Evolutionary conservation across 805 yeast species (phyloP).

Genomic region (Cyberlindnera suaveolens): DNA sequence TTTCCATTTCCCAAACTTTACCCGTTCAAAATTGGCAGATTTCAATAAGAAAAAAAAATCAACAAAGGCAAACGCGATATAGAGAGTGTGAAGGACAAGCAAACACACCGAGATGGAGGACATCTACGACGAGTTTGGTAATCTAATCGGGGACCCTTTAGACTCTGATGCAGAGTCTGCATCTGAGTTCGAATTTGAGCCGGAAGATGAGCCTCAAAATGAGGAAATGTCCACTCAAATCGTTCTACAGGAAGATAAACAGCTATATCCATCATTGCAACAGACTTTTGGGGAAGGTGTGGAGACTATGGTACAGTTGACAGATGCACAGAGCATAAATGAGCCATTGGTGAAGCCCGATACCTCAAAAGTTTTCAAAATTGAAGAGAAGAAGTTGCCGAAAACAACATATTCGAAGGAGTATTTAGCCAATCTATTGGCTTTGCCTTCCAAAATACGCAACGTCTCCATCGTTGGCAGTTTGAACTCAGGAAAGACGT

Average conservation of each 20-base stretch:
- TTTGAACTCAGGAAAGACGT: slow-evolving; percentile 81
- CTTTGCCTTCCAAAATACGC: slow-evolving; percentile 58
- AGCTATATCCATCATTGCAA: slow-evolving; percentile 34
- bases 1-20: too few relatives aligned
- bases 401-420: slow-evolving; percentile 52
- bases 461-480: slow-evolving; percentile 79
- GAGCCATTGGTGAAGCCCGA: slow-evolving; percentile 64
- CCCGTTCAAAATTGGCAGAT: too few relatives aligned
- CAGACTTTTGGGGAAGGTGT: slow-evolving; percentile 57
- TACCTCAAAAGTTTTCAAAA: slow-evolving; percentile 32
- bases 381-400: slow-evolving; percentile 54
- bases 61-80: too few relatives aligned
- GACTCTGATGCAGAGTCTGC: slow-evolving; percentile 41
- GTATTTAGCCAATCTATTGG: slow-evolving; percentile 46
- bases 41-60: too few relatives aligned
- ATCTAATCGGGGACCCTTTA: slow-evolving; percentile 47
- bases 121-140: slow-evolving; percentile 45
- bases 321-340: slow-evolving; percentile 42
- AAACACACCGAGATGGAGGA: neutral
- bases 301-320: slow-evolving; percentile 53
- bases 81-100: too few relatives aligned
- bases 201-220: slow-evolving; percentile 14
- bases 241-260: slow-evolving; percentile 40
- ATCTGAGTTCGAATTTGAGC: slow-evolving; percentile 12
- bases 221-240: slow-evolving; percentile 24